Percentiles rank a stretch among this genome's conserved stretches.
Conservation (phyloP, 2,329 filamentous ascomycete species). For the Verticillium nubilum region DNA sequence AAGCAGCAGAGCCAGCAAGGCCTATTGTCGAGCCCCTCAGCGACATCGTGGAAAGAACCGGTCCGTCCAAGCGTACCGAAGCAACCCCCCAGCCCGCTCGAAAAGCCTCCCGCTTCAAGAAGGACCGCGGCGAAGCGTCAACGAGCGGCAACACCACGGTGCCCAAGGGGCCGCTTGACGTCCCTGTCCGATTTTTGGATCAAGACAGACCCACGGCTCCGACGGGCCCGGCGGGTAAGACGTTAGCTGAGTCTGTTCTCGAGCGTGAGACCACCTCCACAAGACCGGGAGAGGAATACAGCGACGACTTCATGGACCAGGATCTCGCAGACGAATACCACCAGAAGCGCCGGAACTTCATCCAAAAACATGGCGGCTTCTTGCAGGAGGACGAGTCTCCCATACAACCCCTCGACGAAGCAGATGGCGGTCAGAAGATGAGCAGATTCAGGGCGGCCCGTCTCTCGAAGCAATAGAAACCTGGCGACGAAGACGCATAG, state of each 20-base stretch:
- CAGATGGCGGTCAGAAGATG: constrained; percentile 57
- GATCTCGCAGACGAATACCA: constrained; percentile 83
- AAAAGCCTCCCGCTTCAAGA: constrained; percentile 49
- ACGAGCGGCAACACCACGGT: constrained; percentile 11
- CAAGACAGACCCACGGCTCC: constrained; percentile 32
- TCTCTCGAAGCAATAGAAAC: constrained; percentile 46
- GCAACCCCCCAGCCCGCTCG: constrained; percentile 17
- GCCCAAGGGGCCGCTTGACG: constrained; percentile 37
- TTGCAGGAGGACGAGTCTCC: constrained; percentile 63
- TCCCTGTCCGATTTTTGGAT: constrained; percentile 33
- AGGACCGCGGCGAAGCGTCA: constrained; percentile 22
- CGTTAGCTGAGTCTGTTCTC: constrained; percentile 55
- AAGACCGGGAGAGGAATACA: constrained; percentile 8
- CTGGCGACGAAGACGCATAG: constrained; percentile 34
- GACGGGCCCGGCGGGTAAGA: constrained; percentile 44
- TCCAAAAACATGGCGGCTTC: constrained; percentile 80
- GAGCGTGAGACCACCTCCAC: constrained; percentile 37
- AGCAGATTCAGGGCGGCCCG: constrained; percentile 72
- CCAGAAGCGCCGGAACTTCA: constrained; percentile 73
- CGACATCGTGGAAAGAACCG: constrained; percentile 46
- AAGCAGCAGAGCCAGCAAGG: constrained; percentile 14
- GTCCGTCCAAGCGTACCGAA: constrained; percentile 12
- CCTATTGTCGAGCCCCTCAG: constrained; percentile 41
- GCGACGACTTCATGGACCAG: constrained; percentile 65
- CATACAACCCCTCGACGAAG: constrained; percentile 62